Percentiles rank a stretch among this genome's conserved stretches.
These are phyloP conservation scores for Bruguiera parviflora DNA, from an alignment of 345 rosid genomes.

Conservation along the genomic window DNA sequence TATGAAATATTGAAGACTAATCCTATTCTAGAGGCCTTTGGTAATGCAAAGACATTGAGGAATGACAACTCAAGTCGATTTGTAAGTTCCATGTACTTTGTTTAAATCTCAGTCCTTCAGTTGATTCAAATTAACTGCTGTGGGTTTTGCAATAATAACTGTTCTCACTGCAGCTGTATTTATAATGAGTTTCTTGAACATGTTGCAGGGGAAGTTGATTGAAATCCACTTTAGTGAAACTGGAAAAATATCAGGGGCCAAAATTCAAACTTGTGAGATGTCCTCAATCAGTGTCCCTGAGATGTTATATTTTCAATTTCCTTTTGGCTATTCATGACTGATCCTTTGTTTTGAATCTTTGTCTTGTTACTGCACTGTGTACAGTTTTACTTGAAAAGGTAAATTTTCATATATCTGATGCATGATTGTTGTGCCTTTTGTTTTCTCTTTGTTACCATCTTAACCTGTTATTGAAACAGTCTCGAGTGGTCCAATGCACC, in stretches of 20 bases:
- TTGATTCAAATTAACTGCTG: neutral
- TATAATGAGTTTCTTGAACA: slow-evolving; percentile 19
- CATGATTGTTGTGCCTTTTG: slow-evolving; percentile 11
- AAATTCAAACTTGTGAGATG: slow-evolving; percentile 91
- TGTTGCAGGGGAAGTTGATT: slow-evolving; percentile 84
- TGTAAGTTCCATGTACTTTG: slow-evolving; percentile 56
- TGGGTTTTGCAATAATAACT: neutral
- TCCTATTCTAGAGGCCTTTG: slow-evolving; percentile 97
- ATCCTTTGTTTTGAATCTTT: slow-evolving; percentile 25
- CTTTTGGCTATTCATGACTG: slow-evolving; percentile 25
- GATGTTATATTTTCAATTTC: slow-evolving; percentile 9
- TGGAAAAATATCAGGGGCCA: slow-evolving; percentile 99
- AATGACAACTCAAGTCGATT: slow-evolving; percentile 99
- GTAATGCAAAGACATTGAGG: slow-evolving; percentile 93
- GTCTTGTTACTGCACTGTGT: slow-evolving; percentile 25
- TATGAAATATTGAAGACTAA: slow-evolving; percentile 95
- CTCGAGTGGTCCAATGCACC: slow-evolving; percentile 97
- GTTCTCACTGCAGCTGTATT: neutral
- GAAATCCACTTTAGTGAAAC: slow-evolving; percentile 94
- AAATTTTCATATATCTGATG: slow-evolving; percentile 20
- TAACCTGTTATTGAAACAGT: slow-evolving; percentile 55
- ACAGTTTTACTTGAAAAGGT: slow-evolving; percentile 99
- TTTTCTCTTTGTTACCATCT: slow-evolving; percentile 18
- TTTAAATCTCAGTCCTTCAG: neutral
- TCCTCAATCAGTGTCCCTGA: slow-evolving; percentile 12